Conservation (phyloP, 345 rosid species). For the Punica granatum region DNA sequence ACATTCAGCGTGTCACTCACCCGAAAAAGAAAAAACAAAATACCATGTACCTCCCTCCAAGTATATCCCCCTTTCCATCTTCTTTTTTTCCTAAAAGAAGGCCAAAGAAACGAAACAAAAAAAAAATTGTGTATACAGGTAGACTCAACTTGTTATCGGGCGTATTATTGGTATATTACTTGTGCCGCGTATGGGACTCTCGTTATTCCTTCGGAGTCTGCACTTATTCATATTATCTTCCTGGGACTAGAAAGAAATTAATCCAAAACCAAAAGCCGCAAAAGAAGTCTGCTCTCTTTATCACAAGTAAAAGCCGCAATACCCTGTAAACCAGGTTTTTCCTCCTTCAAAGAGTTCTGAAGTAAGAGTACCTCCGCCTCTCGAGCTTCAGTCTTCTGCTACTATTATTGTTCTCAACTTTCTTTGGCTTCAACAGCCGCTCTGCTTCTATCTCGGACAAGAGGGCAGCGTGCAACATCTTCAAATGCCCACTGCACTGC, state of each 20-base stretch:
- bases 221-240: constrained; percentile 6
- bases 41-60: background rate
- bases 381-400: constrained; percentile 42
- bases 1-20: background rate
- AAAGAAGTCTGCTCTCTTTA: constrained; percentile 4
- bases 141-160: background rate
- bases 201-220: background rate
- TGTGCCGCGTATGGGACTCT: background rate
- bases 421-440: constrained; percentile 43
- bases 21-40: background rate
- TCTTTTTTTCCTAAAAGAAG: background rate
- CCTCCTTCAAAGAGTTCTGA: constrained; percentile 28
- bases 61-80: background rate
- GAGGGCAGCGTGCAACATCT: constrained; percentile 55
- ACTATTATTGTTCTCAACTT: constrained; percentile 14
- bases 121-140: background rate
- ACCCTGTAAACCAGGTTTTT: constrained; percentile 3
- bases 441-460: constrained; percentile 51
- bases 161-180: background rate
- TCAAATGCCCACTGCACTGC: constrained; percentile 60
- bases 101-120: background rate
- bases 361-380: constrained; percentile 33
- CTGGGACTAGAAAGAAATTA: background rate
- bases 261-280: constrained; percentile 6
- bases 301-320: background rate